These are phyloP conservation scores for Trichoderma koningii DNA, from an alignment of 2,329 filamentous ascomycete genomes.

Conservation along the genomic window DNA sequence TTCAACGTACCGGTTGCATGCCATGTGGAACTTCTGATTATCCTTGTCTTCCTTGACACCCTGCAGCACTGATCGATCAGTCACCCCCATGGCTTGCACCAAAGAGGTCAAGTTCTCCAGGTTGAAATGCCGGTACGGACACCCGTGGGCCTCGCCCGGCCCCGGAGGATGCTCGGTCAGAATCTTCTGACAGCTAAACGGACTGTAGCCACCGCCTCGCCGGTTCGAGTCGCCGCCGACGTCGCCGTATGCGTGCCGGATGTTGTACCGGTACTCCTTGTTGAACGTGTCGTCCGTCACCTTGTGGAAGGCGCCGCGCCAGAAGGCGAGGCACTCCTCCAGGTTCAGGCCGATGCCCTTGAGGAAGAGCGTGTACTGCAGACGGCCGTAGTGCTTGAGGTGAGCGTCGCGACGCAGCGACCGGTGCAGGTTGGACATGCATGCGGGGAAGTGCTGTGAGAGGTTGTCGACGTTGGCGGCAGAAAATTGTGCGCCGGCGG, in stretches of 20 bases:
- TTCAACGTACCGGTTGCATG: slow-evolving; percentile 75
- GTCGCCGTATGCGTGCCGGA: slow-evolving; percentile 92
- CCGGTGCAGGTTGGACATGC: slow-evolving; percentile 90
- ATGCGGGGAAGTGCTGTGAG: slow-evolving; percentile 81
- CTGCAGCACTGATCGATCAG: slow-evolving; percentile 73
- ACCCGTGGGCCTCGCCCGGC: slow-evolving; percentile 89
- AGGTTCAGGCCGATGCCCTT: slow-evolving; percentile 91
- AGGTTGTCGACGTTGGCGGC: slow-evolving; percentile 79
- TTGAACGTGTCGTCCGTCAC: slow-evolving; percentile 94
- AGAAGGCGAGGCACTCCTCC: slow-evolving; percentile 91
- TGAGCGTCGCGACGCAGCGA: slow-evolving; percentile 85
- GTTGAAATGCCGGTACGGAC: slow-evolving; percentile 90
- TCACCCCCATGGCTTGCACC: slow-evolving; percentile 76
- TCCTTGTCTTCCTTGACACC: slow-evolving; percentile 87
- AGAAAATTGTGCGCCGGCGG: slow-evolving; percentile 72
- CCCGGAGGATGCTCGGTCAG: slow-evolving; percentile 85
- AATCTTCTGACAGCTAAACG: slow-evolving; percentile 94
- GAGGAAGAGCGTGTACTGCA: slow-evolving; percentile 95
- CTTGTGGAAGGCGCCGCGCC: slow-evolving; percentile 82
- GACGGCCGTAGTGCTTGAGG: slow-evolving; percentile 86
- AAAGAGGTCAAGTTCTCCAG: slow-evolving; percentile 80
- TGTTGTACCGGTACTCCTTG: slow-evolving; percentile 96
- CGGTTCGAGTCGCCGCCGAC: slow-evolving; percentile 91
- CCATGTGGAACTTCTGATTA: slow-evolving; percentile 87
- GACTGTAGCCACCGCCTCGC: slow-evolving; percentile 82